Percentiles rank a stretch among this genome's conserved stretches.
Evolutionary conservation across 108 stramenopile species (phyloP).

Genomic region (Aurantiochytrium sp.): DNA sequence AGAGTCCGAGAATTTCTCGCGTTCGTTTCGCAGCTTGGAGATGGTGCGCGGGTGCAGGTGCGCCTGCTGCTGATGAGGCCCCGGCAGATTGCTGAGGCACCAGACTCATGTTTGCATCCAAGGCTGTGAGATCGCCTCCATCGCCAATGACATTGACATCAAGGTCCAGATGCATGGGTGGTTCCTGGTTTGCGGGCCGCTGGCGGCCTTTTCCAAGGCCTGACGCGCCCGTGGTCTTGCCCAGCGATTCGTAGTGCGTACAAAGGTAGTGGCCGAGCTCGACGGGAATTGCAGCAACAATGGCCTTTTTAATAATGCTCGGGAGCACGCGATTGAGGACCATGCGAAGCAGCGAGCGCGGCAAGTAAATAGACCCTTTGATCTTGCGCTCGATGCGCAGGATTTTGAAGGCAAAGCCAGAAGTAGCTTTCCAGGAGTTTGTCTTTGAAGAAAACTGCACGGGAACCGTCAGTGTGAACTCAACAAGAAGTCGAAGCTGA

Average conservation of each 20-base stretch:
- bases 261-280: neutral
- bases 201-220: neutral
- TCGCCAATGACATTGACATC: neutral
- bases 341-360: neutral
- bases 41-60: neutral
- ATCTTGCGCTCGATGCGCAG: constrained; percentile 7
- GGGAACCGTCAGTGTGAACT: neutral
- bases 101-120: neutral
- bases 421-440: neutral
- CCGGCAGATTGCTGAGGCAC: neutral
- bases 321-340: neutral
- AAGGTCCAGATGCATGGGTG: neutral
- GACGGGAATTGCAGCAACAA: neutral
- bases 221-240: neutral
- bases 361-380: neutral
- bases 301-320: neutral
- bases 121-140: neutral
- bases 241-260: neutral
- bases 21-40: neutral
- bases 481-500: neutral
- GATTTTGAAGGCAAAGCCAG: neutral
- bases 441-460: neutral
- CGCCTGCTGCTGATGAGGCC: neutral
- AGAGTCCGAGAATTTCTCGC: neutral
- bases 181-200: neutral